phyloP scores from a whole-genome alignment of 2,329 filamentous ascomycete species.

The Reticulascus tulasneorum region DNA sequence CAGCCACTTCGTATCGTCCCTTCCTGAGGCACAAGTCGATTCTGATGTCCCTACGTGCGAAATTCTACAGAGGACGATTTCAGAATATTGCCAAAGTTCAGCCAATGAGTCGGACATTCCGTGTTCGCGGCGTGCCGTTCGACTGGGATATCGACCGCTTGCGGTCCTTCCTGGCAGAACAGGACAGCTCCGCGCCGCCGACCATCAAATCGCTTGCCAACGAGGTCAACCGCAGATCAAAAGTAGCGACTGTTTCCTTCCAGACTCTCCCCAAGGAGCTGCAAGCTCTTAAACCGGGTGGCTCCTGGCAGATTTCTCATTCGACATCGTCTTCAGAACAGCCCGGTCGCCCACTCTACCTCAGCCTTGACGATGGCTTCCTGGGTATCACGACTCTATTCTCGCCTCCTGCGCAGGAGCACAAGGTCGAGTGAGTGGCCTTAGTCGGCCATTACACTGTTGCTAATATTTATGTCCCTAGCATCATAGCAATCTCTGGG shows the following conservation, averaged over 20 bases:
- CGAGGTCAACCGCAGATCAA: background rate
- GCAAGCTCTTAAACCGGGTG: background rate
- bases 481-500: constrained; percentile 5
- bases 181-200: background rate
- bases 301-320: no score
- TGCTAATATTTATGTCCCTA: no score
- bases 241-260: background rate
- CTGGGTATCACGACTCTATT: background rate
- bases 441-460: no score
- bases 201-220: background rate
- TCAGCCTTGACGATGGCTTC: background rate
- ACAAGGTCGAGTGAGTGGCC: background rate
- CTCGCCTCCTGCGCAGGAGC: background rate
- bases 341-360: background rate
- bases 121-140: background rate
- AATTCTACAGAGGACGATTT: no score
- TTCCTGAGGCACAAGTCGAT: no score
- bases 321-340: no score
- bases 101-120: no score
- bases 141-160: background rate
- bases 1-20: no score
- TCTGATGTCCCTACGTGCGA: no score
- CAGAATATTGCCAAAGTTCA: no score
- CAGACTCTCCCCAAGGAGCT: background rate
- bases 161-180: background rate